Conservation (phyloP, 176 grass and related monocot genomes). For the Zoysia pacifica region DNA sequence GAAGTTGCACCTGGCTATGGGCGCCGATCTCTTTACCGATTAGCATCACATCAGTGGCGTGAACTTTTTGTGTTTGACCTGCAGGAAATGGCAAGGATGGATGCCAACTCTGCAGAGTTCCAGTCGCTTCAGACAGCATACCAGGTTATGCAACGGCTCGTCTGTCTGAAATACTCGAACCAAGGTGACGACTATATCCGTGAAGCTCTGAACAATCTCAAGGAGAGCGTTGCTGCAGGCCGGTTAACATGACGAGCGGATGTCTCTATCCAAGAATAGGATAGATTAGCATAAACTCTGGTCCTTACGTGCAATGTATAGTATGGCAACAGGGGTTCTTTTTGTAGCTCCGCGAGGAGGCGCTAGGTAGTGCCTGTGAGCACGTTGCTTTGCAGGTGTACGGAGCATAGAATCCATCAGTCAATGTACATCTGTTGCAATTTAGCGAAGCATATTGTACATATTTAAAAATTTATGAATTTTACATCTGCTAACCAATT, state of each 20-base stretch:
- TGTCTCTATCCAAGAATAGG: not conserved
- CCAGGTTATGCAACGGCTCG: conserved; percentile 62
- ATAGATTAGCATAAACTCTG: not conserved
- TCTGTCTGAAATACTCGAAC: conserved; percentile 92
- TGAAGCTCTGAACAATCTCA: conserved; percentile 64
- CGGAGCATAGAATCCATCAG: no score
- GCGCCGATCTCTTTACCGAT: not conserved
- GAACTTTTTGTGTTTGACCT: not conserved
- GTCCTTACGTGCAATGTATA: no score
- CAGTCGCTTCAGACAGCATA: conserved; percentile 70
- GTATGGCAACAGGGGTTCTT: no score
- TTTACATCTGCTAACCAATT: no score
- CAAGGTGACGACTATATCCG: conserved; percentile 78
- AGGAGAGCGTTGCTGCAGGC: conserved; percentile 62
- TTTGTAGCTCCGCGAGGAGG: no score
- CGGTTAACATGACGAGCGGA: conserved; percentile 35
- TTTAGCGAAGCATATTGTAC: no score
- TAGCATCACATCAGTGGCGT: not conserved
- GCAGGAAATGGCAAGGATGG: conserved; percentile 81
- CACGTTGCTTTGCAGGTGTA: no score
- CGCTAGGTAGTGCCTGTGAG: no score
- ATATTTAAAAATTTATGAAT: no score
- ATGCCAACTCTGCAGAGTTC: conserved; percentile 58
- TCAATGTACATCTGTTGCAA: no score
- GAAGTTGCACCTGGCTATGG: not conserved